Evolutionary conservation across 805 yeast genomes (phyloP).

Genomic region (Candida yuanshanica): DNA sequence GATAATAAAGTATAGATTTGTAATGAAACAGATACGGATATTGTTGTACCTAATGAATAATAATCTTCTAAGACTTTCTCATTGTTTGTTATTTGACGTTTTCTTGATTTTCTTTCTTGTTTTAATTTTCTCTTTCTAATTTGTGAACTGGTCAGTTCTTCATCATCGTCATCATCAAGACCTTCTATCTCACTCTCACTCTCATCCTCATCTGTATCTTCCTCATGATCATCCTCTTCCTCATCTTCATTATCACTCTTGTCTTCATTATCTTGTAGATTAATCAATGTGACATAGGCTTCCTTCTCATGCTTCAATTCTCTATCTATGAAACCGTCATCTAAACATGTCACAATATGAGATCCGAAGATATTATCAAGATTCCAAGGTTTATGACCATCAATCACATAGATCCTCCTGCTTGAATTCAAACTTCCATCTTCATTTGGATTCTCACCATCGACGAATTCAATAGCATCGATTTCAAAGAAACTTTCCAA

Average conservation of each 20-base stretch:
- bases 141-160: slow-evolving; percentile 23
- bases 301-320: slow-evolving; percentile 48
- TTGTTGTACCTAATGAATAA: slow-evolving; percentile 77
- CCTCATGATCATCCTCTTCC: slow-evolving; percentile 26
- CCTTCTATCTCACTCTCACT: slow-evolving; percentile 25
- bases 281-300: slow-evolving; percentile 55
- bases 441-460: slow-evolving; percentile 21
- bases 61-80: slow-evolving; percentile 65
- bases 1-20: slow-evolving; percentile 78
- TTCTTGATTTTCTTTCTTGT: slow-evolving; percentile 32
- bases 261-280: slow-evolving; percentile 33
- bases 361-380: slow-evolving; percentile 87
- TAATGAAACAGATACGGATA: slow-evolving; percentile 68
- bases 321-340: slow-evolving; percentile 72
- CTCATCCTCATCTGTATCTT: slow-evolving; percentile 26
- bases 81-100: slow-evolving; percentile 37
- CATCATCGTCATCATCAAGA: slow-evolving; percentile 25
- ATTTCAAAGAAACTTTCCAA: slow-evolving; percentile 68
- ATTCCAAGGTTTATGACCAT: slow-evolving; percentile 96
- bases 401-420: slow-evolving; percentile 74
- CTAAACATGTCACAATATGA: slow-evolving; percentile 70
- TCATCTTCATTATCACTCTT: slow-evolving; percentile 33
- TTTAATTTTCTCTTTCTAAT: slow-evolving; percentile 22
- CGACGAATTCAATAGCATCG: slow-evolving; percentile 46
- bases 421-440: slow-evolving; percentile 30